Base-by-base conservation (phyloP, 2,329 filamentous ascomycete genomes). In the Trichoderma endophyticum region DNA sequence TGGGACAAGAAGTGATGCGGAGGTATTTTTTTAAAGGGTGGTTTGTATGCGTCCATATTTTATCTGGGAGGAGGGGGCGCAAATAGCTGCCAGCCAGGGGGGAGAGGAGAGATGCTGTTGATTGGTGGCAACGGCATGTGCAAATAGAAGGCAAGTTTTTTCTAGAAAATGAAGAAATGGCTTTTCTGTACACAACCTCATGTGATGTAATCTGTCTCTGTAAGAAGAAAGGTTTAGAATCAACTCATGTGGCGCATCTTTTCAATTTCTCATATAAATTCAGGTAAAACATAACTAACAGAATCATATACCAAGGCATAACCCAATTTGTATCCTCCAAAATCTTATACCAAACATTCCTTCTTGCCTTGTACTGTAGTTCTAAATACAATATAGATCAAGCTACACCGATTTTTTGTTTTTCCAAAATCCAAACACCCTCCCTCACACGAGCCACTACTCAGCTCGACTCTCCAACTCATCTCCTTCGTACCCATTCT, bases 401-500 rank as follows among this genome's bases (percentile, higher is more conserved):
- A 48, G 57, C n/a, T 57, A 28, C 66, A 51, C 66, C 36, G 1
- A 56, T 54, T 69, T 70, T 61, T 18, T 5, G 36, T 26, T 34
- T 26, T 26, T 11, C 1, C 11, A 43, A 43, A 48, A 36, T n/a
- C 26, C 36, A 8, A 51, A 63, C 7, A 24, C 32, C n/a, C 59
- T 51, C 18, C 4, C 21, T 7, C 34, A 43, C 24, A 18, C 51
- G 36, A 36, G 28, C 4, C 26, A 34, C 28, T 14, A 32, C 39
- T 66, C 78, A 28, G 80, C 79, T 71, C 80, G 81, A 11, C 85
- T 81, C 78, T 87, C 86, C 74, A 84, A 83, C 77, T 88, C 86
- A 48, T 87, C 85, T 12, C 80, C 83, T 28, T 77, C 77, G 57
- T 11, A 57, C 14, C 60, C 67, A 9, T 75, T 72, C 5, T 71